Base-by-base conservation (phyloP, 257 asterid genomes). In the Plantago elongata region DNA sequence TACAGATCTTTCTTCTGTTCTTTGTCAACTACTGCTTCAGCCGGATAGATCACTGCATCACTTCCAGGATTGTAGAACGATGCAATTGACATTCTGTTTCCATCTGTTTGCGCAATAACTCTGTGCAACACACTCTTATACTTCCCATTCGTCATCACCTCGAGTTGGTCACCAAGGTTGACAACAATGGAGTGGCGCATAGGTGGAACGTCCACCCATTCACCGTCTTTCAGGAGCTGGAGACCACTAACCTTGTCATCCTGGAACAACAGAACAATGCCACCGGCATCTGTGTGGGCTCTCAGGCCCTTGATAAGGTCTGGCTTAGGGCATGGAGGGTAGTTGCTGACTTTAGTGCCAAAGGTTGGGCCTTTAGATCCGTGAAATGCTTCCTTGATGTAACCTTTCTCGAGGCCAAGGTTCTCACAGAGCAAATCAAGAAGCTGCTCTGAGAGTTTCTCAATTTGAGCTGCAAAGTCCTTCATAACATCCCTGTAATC, bases 201-300 rank as follows among this genome's bases (percentile, higher is more conserved):
- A 9, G 89, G 89, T 0, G 89, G 89, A 9, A 83, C 89, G 38
- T 77, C 89, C 15, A 83, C 81, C 89, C 89, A 83, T 17, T 75
- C 58, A 13, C 77, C 84, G 61, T 80, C 89, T n/a, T 83, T 83
- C 63, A 79, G 86, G 17, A 83, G 84, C 77, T 83, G 89, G 14
- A 83, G 89, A 45, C 89, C 89, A 45, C 89, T 79, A 37, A 83
- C 89, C 66, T 80, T 70, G 72, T 79, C 89, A 30, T 83, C 89
- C 66, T 83, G 89, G 81, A 83, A 83, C 60, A 83, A 82, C 0
- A 83, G 78, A 45, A 83, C 78, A 63, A 83, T 68, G 67, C 89
- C 89, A 3, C 89, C 89, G 49, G 89, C 89, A 16, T 83, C 89
- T 0, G 89, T 83, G 82, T 83, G 89, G 52, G 86, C 82, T 7